These are phyloP conservation scores for Aspergillus tubingensis DNA, from an alignment of 2,329 filamentous ascomycete species.

Conservation along the genomic window DNA sequence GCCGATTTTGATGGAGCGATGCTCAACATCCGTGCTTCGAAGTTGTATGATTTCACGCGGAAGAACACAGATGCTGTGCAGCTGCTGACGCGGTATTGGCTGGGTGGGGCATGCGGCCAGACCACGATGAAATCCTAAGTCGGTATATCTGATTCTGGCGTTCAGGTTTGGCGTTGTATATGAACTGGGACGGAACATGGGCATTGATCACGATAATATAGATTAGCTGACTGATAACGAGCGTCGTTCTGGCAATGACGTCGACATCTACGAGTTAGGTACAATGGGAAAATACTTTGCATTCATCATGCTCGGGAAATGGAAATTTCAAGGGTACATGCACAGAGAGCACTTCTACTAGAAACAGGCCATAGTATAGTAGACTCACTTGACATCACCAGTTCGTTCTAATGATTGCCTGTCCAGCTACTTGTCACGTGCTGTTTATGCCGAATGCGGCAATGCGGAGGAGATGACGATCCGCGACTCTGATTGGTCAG, in stretches of 20 bases:
- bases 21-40: conserved; percentile 8
- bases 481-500: neutral
- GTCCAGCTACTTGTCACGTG: neutral
- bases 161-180: neutral
- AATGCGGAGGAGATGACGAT: neutral
- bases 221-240: neutral
- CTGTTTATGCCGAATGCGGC: neutral
- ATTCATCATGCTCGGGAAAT: neutral
- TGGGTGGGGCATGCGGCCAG: conserved; percentile 10
- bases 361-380: too few species aligned
- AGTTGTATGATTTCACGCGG: conserved; percentile 12
- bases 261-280: neutral
- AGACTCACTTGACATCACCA: too few species aligned
- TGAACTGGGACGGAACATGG: neutral
- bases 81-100: conserved; percentile 11
- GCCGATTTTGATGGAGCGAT: conserved; percentile 9
- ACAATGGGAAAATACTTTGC: neutral
- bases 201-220: neutral
- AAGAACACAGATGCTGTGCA: neutral
- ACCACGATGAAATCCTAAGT: neutral
- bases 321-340: too few species aligned
- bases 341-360: too few species aligned
- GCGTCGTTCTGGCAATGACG: neutral
- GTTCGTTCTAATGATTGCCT: too few species aligned
- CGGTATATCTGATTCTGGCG: neutral